phyloP scores from a whole-genome alignment of 441 rosid genomes.

The Macaranga tanarius region DNA sequence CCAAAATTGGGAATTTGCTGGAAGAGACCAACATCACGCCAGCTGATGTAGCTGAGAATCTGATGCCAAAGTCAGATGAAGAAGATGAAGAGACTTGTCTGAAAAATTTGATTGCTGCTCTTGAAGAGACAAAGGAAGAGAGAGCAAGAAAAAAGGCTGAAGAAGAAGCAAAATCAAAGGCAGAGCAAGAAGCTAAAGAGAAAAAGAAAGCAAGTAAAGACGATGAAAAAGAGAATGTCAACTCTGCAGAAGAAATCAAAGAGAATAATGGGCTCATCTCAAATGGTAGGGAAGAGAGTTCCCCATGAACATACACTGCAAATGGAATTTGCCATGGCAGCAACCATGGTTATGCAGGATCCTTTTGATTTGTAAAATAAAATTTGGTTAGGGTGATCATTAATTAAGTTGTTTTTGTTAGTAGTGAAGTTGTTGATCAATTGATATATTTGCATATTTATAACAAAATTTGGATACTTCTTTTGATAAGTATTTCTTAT shows the following conservation, averaged over 20 bases:
- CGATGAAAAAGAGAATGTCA: not conserved
- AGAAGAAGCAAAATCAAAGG: not conserved
- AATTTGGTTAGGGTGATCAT: too few species aligned
- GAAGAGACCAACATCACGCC: conserved; percentile 16
- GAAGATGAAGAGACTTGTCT: conserved; percentile 14
- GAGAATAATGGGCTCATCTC: not conserved
- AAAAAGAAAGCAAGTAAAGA: not conserved
- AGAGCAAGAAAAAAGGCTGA: not conserved
- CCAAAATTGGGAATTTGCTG: conserved; percentile 6
- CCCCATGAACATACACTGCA: not conserved
- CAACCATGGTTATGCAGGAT: too few species aligned
- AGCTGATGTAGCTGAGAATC: conserved; percentile 24
- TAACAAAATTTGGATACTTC: too few species aligned
- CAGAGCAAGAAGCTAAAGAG: not conserved
- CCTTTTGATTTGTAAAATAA: too few species aligned
- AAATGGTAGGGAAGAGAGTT: not conserved
- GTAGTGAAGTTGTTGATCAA: too few species aligned
- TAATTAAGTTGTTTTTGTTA: too few species aligned
- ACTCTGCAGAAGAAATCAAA: not conserved
- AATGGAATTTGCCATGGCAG: too few species aligned
- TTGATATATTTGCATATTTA: too few species aligned
- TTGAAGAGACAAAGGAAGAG: conserved; percentile 12
- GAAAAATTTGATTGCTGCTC: conserved; percentile 15
- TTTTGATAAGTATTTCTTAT: too few species aligned
- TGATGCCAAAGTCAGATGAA: conserved; percentile 33